These are phyloP conservation scores for Tubosaeta sp. DNA, from an alignment of 768 basidiomycete genomes.

Conservation along the genomic window DNA sequence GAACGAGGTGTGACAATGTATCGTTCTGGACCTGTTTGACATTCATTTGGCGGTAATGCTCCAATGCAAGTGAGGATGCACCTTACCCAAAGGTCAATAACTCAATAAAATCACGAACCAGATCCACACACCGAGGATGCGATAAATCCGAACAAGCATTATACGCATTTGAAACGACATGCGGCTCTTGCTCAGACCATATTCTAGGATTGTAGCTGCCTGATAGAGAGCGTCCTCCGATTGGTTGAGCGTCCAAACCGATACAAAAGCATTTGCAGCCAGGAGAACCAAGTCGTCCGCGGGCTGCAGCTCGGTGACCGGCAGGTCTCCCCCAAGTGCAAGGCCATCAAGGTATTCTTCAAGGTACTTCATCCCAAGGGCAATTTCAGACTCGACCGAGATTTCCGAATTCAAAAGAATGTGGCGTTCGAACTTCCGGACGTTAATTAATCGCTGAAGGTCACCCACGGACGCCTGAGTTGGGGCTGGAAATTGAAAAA, in stretches of 20 bases:
- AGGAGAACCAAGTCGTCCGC: constrained; percentile 82
- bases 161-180: constrained; percentile 77
- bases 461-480: constrained; percentile 47
- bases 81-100: constrained; percentile 40
- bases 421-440: constrained; percentile 68
- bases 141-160: constrained; percentile 76
- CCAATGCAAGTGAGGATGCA: constrained; percentile 64
- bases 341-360: constrained; percentile 65
- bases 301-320: constrained; percentile 77
- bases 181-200: constrained; percentile 64
- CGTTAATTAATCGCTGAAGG: constrained; percentile 68
- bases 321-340: constrained; percentile 59
- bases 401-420: constrained; percentile 47
- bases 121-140: constrained; percentile 59
- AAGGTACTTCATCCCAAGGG: constrained; percentile 48
- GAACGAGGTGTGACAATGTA: constrained; percentile 79
- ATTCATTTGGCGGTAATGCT: constrained; percentile 75
- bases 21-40: constrained; percentile 87
- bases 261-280: constrained; percentile 63
- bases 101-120: background rate
- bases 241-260: constrained; percentile 52
- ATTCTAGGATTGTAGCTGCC: constrained; percentile 67
- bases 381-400: constrained; percentile 52
- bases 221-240: constrained; percentile 59
- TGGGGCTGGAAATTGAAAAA: constrained; percentile 14